These are phyloP conservation scores for Trichophaea hybrida DNA, from an alignment of 2,329 filamentous ascomycete genomes.

Conservation along the genomic window DNA sequence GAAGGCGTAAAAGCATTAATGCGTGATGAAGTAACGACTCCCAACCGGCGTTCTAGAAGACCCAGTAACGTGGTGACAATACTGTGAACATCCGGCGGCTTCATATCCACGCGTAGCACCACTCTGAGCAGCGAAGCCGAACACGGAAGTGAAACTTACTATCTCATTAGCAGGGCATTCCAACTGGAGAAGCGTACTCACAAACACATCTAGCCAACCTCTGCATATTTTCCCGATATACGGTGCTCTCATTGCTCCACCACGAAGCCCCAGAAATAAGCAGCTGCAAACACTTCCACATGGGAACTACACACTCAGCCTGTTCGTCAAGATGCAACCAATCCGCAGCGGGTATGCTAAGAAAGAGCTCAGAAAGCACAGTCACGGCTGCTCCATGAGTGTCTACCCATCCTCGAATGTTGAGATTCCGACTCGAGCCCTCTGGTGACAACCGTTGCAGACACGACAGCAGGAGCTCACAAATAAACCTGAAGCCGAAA, in stretches of 20 bases:
- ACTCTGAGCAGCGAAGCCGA: conserved; percentile 8
- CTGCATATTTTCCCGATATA: conserved; percentile 6
- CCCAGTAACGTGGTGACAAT: conserved; percentile 10
- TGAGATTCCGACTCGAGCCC: neutral
- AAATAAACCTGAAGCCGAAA: conserved; percentile 12
- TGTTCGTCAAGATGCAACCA: conserved; percentile 10
- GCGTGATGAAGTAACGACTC: conserved; percentile 1
- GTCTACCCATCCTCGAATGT: conserved; percentile 5
- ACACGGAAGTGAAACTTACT: conserved; percentile 1
- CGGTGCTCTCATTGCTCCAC: conserved; percentile 8
- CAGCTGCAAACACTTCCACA: conserved; percentile 13
- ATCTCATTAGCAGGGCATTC: neutral
- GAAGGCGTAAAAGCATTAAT: conserved; percentile 18
- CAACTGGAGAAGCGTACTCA: conserved; percentile 4
- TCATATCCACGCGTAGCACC: conserved; percentile 10
- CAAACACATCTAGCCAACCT: conserved; percentile 14
- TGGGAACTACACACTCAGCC: neutral
- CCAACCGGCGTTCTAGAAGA: conserved; percentile 10
- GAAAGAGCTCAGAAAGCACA: conserved; percentile 11
- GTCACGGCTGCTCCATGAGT: conserved; percentile 9
- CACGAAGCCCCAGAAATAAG: conserved; percentile 12
- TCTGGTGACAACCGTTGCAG: conserved; percentile 3
- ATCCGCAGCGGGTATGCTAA: conserved; percentile 5
- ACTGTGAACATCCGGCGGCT: conserved; percentile 12
- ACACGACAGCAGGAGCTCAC: conserved; percentile 13